Conservation (phyloP, 108 stramenopile genomes). For the Phaeodactylum tricornutum region DNA sequence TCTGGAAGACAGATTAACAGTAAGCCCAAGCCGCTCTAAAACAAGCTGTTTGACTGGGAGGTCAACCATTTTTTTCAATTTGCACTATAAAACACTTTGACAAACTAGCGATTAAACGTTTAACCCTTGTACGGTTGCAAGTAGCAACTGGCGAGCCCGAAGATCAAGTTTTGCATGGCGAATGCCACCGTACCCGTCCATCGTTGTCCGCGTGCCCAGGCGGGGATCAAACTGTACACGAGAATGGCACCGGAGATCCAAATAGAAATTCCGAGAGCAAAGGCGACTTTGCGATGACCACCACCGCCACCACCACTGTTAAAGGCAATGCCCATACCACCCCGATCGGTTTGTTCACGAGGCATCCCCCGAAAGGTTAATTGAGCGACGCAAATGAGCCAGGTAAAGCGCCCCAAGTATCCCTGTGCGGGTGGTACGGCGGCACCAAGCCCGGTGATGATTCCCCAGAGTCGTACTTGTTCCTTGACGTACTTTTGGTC, state of each 20-base stretch:
- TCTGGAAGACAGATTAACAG: constrained; percentile 82
- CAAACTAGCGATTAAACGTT: no score
- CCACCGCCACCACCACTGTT: constrained; percentile 20
- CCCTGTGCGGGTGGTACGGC: constrained; percentile 50
- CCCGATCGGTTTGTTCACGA: constrained; percentile 30
- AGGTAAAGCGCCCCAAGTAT: constrained; percentile 51
- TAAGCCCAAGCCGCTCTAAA: neutral
- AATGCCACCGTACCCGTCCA: constrained; percentile 53
- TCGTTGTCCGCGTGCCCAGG: constrained; percentile 33
- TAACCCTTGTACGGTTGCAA: constrained; percentile 52
- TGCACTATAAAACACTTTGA: no score
- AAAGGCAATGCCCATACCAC: constrained; percentile 21
- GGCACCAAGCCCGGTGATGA: constrained; percentile 43
- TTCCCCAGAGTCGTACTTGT: constrained; percentile 57
- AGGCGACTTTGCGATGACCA: constrained; percentile 36
- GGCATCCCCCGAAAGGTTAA: constrained; percentile 73
- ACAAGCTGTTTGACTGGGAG: no score
- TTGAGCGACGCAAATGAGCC: constrained; percentile 67
- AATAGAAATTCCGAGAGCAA: constrained; percentile 25
- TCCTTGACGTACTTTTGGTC: constrained; percentile 48
- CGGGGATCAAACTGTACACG: constrained; percentile 33
- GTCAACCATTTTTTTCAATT: no score
- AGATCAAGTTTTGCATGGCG: constrained; percentile 38
- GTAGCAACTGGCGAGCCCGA: constrained; percentile 22
- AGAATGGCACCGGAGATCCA: constrained; percentile 16